Percentiles rank a stretch among this genome's conserved stretches.
These are phyloP conservation scores for Pilaira anomala DNA, from an alignment of 192 early-diverging fungal species.

Conservation along the genomic window DNA sequence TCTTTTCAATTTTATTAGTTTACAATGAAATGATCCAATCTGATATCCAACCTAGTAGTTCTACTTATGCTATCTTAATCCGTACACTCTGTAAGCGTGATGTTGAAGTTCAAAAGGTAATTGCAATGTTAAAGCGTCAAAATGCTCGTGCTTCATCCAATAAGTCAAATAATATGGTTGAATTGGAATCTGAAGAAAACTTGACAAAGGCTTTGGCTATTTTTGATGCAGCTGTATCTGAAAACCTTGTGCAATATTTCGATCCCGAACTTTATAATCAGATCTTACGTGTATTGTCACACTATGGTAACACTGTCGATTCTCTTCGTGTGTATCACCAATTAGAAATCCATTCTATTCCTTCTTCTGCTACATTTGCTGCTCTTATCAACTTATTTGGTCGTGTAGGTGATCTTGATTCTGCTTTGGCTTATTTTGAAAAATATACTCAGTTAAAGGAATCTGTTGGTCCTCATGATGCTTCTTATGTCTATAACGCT, in stretches of 20 bases:
- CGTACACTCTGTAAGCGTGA: slow-evolving; percentile 36
- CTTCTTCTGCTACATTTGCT: slow-evolving; percentile 53
- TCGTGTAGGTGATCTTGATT: slow-evolving; percentile 32
- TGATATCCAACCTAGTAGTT: slow-evolving; percentile 18
- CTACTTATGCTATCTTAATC: slow-evolving; percentile 29
- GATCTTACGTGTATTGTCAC: slow-evolving; percentile 34
- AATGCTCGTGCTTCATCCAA: slow-evolving; percentile 11
- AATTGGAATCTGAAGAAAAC: slow-evolving; percentile 33
- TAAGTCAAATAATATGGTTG: slow-evolving; percentile 18
- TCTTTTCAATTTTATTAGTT: slow-evolving; percentile 16
- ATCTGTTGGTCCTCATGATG: slow-evolving; percentile 16
- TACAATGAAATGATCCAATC: slow-evolving; percentile 35
- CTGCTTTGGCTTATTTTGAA: slow-evolving; percentile 27
- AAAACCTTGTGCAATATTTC: slow-evolving; percentile 21
- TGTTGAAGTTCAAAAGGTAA: slow-evolving; percentile 38
- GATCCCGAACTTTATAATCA: slow-evolving; percentile 39
- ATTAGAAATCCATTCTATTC: slow-evolving; percentile 23
- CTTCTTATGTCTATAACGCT: slow-evolving; percentile 38
- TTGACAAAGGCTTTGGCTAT: slow-evolving; percentile 31
- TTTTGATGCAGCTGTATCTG: slow-evolving; percentile 26
- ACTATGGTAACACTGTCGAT: slow-evolving; percentile 33
- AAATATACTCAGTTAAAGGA: slow-evolving; percentile 19
- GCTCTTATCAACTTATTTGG: slow-evolving; percentile 51
- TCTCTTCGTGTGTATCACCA: slow-evolving; percentile 27
- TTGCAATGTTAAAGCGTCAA: slow-evolving; percentile 34